Base-by-base conservation (phyloP, 306 rosid genomes). In the Quercus mongolica region DNA sequence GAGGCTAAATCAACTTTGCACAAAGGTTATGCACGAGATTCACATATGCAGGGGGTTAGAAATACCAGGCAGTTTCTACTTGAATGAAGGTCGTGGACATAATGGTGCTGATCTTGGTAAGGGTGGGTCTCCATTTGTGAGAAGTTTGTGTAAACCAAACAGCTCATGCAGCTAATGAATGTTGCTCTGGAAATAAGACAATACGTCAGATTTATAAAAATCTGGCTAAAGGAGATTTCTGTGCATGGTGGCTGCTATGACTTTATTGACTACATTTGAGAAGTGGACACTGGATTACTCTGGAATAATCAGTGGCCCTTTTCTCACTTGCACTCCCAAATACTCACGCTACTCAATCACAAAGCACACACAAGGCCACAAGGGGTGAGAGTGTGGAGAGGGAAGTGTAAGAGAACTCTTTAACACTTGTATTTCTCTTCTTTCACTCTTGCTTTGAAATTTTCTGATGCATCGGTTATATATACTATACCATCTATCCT, bases 181-280 rank as follows among this genome's bases (percentile, higher is more conserved):
- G 49, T 11, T 30, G 13, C 51, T 31, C 71, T 7, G 26, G 19
- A 25, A 11, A n/a, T n/a, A 4, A 26, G 15, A 26, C n/a, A 12
- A 20, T 20, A 19, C 18, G 25, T n/a, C 21, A 26, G 30, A 69
- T 49, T 6, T 38, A 38, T 38, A 38, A 38, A 38, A 95, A 90
- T 67, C 96, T 95, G 77, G 90, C 85, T 59, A 87, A 82, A 8
- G 97, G 87, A 65, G 74, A 86, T 80, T 23, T 80, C 74, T 69
- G 62, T 95, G 76, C 99, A 95, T 70, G 99, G 98, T 71, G 96
- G 98, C 49, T 95, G 92, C 85, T 93, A 95, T 71, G 88, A 93
- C 90, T 95, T 95, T 63, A 85, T 87, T 56, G 87, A 95, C 54
- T 86, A 84, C 99, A 67, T 95, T 95, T 72, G 99, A 95, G 93